Percentiles rank a stretch among this genome's conserved stretches.
Conservation (phyloP, 768 basidiomycete species). For the Sporobolomyces phaffii region DNA sequence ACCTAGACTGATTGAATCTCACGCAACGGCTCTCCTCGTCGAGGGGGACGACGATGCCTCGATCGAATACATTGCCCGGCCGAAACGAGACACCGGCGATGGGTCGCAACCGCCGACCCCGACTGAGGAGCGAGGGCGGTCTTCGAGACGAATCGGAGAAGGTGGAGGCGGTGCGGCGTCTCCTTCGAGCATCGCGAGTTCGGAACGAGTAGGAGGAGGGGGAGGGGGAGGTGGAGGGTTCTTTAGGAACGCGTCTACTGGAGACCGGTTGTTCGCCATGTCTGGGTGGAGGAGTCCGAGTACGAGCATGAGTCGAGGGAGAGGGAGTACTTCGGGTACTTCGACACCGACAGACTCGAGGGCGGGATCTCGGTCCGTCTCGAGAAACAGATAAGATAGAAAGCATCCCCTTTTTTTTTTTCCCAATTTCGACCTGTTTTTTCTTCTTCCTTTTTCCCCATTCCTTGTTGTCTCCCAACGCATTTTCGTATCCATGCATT, state of each 20-base stretch:
- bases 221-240: conserved; percentile 8
- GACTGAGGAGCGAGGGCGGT: conserved; percentile 15
- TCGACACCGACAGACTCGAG: conserved; percentile 1
- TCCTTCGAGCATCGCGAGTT: not conserved
- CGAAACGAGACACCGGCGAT: not conserved
- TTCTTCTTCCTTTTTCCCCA: not conserved
- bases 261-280: conserved; percentile 22
- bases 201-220: not conserved
- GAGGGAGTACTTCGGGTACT: not conserved
- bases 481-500: too few relatives aligned
- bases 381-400: not conserved
- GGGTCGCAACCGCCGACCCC: conserved; percentile 1
- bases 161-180: not conserved
- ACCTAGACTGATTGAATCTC: conserved; percentile 13
- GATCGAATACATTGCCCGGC: conserved; percentile 24
- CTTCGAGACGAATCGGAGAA: not conserved
- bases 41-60: conserved; percentile 15
- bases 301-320: conserved; percentile 6
- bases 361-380: not conserved
- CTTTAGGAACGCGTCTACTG: conserved; percentile 10
- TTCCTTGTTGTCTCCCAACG: too few relatives aligned
- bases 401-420: not conserved
- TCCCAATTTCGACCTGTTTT: not conserved
- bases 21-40: conserved; percentile 16
- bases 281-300: conserved; percentile 17